These are phyloP conservation scores for Diaporthe helianthi DNA, from an alignment of 2,329 filamentous ascomycete species.

Conservation along the genomic window DNA sequence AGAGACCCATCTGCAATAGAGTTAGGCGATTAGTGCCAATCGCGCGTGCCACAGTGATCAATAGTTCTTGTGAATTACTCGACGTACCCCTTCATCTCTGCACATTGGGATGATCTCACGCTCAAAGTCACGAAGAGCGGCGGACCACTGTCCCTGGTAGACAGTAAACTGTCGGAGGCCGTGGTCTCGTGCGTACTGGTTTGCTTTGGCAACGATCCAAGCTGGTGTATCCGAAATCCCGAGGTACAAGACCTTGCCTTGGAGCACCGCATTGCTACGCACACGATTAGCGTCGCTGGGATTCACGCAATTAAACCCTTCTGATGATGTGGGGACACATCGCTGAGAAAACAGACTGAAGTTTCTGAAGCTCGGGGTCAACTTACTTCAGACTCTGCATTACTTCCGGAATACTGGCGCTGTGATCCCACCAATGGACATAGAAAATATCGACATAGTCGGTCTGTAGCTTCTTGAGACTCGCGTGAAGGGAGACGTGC, in stretches of 20 bases:
- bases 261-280: slow-evolving; percentile 48
- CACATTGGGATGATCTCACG: slow-evolving; percentile 74
- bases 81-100: slow-evolving; percentile 57
- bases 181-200: slow-evolving; percentile 58
- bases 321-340: too few relatives aligned
- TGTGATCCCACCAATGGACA: slow-evolving; percentile 63
- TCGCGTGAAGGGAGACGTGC: slow-evolving; percentile 61
- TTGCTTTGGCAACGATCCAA: slow-evolving; percentile 63
- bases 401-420: slow-evolving; percentile 56
- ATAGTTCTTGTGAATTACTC: not conserved
- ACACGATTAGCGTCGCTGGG: too few relatives aligned
- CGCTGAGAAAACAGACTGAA: too few relatives aligned
- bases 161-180: slow-evolving; percentile 65
- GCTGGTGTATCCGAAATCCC: slow-evolving; percentile 72
- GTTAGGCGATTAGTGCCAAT: not conserved
- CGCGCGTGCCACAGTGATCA: too few relatives aligned
- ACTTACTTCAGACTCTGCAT: slow-evolving; percentile 62
- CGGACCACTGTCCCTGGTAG: slow-evolving; percentile 71
- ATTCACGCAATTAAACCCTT: too few relatives aligned
- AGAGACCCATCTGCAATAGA: slow-evolving; percentile 48
- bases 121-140: slow-evolving; percentile 68
- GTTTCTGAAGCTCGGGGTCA: too few relatives aligned
- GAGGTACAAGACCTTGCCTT: slow-evolving; percentile 65
- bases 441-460: slow-evolving; percentile 72
- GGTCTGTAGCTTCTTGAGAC: slow-evolving; percentile 67